Evolutionary conservation across 352 stramenopile species (phyloP), one percentile per base, ranked within the genome.

Genomic region (Phytophthora nicotianae): DNA sequence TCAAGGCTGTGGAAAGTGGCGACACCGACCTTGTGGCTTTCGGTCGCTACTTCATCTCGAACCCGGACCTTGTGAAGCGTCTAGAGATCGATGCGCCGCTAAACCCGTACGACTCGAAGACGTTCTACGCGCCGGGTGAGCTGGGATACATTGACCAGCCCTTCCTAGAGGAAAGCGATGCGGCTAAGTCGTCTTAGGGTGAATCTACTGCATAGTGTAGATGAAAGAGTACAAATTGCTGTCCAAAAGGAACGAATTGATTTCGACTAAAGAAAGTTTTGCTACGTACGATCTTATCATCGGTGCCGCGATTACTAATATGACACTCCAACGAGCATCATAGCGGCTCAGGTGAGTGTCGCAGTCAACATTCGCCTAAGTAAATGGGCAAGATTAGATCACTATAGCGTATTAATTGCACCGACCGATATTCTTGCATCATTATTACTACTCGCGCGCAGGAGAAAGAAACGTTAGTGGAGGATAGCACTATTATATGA

Each of bases 41-140:
- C 48, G 78, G 80, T 13, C 75, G 79, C 27, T 74, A 73, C 61
- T 89, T 86, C 58, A 86, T 89, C 46, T 69, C 68, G 6, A 76
- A 69, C 40, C 63, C 68, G 16, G 68, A 76, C 33, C 51, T 76
- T 7, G 53, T 81, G 6, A 71, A 81, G 54, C 67, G 75, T 17
- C 56, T 88, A 17, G 27, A 74, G 54, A 49, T 81, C 20, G 57
- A 76, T 20, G 55, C 70, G 4, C 62, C 72, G 9, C 38, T 89
- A 24, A 83, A 78, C 56, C 61, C 58, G 40, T 81, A 73, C 45
- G 43, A 79, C 42, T 21, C 65, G 5, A 47, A 59, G 41, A 77
- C 68, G 20, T 77, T 75, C 58, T 83, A 83, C 64, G 43, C 42
- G 11, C 29, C 57, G 20, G 70, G 65, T n/a, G 67, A 70, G 16